Base-by-base conservation (phyloP, 2,329 filamentous ascomycete genomes). In the Penicillium frequentans region DNA sequence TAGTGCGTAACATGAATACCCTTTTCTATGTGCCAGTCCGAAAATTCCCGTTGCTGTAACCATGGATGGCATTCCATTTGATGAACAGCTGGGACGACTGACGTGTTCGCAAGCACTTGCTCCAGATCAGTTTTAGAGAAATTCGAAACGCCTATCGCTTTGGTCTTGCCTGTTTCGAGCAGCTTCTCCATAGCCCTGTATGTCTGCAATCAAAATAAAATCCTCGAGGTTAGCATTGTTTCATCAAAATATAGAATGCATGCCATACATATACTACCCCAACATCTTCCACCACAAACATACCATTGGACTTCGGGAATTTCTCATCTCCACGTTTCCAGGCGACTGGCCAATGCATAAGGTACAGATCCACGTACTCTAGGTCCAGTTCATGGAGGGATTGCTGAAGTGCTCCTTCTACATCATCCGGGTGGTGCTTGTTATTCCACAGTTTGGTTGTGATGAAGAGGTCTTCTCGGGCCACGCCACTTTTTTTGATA, bases 401-500 rank as follows among this genome's bases (percentile, higher is more conserved):
- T 42, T 83, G 80, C 60, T 82, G 79, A 48, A 86, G 81, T 60
- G 86, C 86, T 61, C 81, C 75, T 57, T 83, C 77, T 16, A 90
- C 88, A 65, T 86, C 84, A 65, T 86, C 81, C 1, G 81, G 82
- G 60, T 82, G 79, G 68, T 87, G 84, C 65, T 75, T 80, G 71
- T 85, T 86, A 74, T 86, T 87, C 85, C 85, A 88, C 35, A 89
- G 75, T 71, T 89, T 90, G 11, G 84, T 86, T 2, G 84, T 86
- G 63, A 90, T 79, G 73, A 89, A 90, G 60, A 90, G 75, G 55
- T 89, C 80, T 44, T 84, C 77, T 47, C 87, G 81, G 57, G 87
- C 86, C 11, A 90, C 80, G 47, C 87, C 81, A 31, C 84, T 84
- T 59, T 86, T 82, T 63, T 80, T 83, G 68, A 90, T 84, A 21